These are phyloP conservation scores for Biscogniauxia marginata DNA, from an alignment of 2,329 filamentous ascomycete genomes.

Conservation along the genomic window DNA sequence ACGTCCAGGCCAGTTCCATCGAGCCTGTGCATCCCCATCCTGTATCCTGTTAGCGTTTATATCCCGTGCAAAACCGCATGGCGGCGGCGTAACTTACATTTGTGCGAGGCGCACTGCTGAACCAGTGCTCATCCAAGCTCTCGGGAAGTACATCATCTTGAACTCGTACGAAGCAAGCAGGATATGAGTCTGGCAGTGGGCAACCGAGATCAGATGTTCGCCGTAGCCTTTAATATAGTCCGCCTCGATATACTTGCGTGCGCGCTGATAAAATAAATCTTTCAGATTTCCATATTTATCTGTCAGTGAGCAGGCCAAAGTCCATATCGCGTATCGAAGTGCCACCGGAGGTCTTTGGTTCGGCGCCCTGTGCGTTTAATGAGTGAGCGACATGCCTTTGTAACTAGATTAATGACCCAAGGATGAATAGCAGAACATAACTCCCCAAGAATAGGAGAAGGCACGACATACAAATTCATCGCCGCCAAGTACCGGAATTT, in stretches of 20 bases:
- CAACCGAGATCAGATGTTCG: slow-evolving; percentile 81
- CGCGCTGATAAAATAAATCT: slow-evolving; percentile 84
- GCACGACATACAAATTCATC: slow-evolving; percentile 67
- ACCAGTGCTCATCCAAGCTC: slow-evolving; percentile 92
- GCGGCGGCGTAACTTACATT: slow-evolving; percentile 58
- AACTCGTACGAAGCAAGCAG: slow-evolving; percentile 86
- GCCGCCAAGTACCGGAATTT: slow-evolving; percentile 82
- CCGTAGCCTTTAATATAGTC: slow-evolving; percentile 93
- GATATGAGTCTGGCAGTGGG: slow-evolving; percentile 82
- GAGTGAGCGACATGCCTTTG: slow-evolving; percentile 1
- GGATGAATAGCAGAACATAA: not conserved
- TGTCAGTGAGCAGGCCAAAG: slow-evolving; percentile 78
- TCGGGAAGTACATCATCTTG: slow-evolving; percentile 95
- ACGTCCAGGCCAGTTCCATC: slow-evolving; percentile 83
- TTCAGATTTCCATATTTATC: slow-evolving; percentile 80
- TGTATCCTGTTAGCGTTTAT: slow-evolving; percentile 54
- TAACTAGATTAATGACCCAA: not conserved
- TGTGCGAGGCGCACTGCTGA: slow-evolving; percentile 76
- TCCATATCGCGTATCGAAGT: slow-evolving; percentile 94
- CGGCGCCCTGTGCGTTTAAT: slow-evolving; percentile 55
- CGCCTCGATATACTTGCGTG: slow-evolving; percentile 84
- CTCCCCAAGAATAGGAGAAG: not conserved
- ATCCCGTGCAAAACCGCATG: slow-evolving; percentile 37
- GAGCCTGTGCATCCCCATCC: slow-evolving; percentile 87
- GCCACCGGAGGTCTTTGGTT: slow-evolving; percentile 82